Evolutionary conservation across 345 rosid genomes (phyloP).

Genomic region (Ceriops zippeliana): DNA sequence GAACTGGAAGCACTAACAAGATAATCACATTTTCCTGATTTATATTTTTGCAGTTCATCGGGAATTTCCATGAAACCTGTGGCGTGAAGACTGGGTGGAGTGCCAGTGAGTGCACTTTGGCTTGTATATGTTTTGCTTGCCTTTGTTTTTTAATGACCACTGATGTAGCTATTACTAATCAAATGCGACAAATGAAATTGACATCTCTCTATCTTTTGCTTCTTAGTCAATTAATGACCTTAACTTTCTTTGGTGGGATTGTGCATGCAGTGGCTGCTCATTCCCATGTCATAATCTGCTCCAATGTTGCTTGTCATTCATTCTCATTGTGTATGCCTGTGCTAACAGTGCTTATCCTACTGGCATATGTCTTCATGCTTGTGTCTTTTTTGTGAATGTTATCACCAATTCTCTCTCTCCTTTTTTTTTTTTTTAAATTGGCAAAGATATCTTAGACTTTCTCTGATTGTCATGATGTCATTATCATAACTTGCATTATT

Average conservation of each 20-base stretch:
- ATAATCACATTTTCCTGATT: not conserved
- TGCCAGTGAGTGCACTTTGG: slow-evolving; percentile 48
- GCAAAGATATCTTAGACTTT: no score
- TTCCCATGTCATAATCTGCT: not conserved
- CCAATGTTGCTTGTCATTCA: not conserved
- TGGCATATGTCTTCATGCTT: no score
- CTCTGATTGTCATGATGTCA: no score
- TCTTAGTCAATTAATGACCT: not conserved
- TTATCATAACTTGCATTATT: no score
- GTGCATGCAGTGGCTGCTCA: not conserved
- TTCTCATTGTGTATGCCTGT: no score
- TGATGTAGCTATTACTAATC: not conserved
- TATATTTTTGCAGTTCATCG: slow-evolving; percentile 63
- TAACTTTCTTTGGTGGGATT: not conserved
- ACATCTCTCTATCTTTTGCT: not conserved
- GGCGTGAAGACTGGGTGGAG: slow-evolving; percentile 90
- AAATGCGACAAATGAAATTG: not conserved
- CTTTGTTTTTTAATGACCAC: not conserved
- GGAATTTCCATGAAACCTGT: slow-evolving; percentile 76
- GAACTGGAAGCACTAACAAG: not conserved
- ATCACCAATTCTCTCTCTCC: no score
- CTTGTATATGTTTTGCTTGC: not conserved
- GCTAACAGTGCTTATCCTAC: no score
- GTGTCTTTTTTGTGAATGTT: no score
- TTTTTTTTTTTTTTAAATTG: no score